Conservation (phyloP, 2,329 filamentous ascomycete genomes). For the Penicillium nordicum region DNA sequence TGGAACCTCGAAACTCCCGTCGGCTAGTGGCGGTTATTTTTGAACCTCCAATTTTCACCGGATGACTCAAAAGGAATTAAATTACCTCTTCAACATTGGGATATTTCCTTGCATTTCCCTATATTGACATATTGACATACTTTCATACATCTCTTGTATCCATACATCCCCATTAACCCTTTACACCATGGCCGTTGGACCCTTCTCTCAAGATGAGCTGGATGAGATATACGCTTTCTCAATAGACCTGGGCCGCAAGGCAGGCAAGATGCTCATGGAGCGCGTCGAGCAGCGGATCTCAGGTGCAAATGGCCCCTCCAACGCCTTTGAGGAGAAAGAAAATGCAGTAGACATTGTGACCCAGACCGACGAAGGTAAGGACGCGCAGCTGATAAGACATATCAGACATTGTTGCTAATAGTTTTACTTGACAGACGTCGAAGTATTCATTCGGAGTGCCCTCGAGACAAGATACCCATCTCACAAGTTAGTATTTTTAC, state of each 20-base stretch:
- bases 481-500: conserved; percentile 55
- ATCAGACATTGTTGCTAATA: not conserved
- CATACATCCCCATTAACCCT: not conserved
- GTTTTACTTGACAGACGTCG: conserved; percentile 57
- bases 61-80: not conserved
- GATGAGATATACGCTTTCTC: conserved; percentile 68
- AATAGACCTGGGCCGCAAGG: conserved; percentile 65
- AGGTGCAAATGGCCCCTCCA: conserved; percentile 32
- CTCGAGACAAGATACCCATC: conserved; percentile 60
- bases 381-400: not conserved
- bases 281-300: conserved; percentile 57
- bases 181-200: conserved; percentile 18
- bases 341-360: conserved; percentile 75
- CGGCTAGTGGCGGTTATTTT: conserved; percentile 2
- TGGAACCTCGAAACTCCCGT: not conserved
- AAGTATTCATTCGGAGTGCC: conserved; percentile 63
- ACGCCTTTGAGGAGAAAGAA: conserved; percentile 61
- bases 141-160: not conserved
- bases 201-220: conserved; percentile 47
- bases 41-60: not conserved
- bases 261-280: conserved; percentile 64
- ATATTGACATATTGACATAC: not conserved
- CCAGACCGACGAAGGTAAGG: conserved; percentile 66
- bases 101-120: not conserved
- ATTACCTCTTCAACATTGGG: not conserved